A percentile compares a stretch with the other conserved stretches of the same genome.
Evolutionary conservation across 1,284 basidiomycete species (phyloP).

Genomic region (Chondrostereum purpureum): DNA sequence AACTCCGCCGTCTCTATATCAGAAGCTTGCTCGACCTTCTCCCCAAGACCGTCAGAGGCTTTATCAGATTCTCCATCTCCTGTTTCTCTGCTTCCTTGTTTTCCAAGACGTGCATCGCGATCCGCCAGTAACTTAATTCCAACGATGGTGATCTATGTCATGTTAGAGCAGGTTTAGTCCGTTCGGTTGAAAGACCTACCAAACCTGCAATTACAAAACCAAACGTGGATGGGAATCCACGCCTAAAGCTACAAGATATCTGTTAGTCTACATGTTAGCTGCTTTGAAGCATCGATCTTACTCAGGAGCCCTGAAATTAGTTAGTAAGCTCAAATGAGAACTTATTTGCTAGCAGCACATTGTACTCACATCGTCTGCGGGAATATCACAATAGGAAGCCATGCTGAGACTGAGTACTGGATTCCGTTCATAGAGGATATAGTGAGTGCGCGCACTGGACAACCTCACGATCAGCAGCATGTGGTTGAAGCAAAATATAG

Average conservation of each 20-base stretch:
- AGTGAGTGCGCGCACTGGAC: conserved; percentile 3
- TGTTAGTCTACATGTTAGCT: too few species aligned
- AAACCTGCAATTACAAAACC: conserved; percentile 20
- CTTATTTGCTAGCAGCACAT: background rate
- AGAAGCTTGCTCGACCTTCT: background rate
- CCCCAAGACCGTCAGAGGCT: background rate
- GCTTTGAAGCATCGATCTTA: too few species aligned
- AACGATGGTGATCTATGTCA: conserved; percentile 12
- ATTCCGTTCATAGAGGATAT: conserved; percentile 16
- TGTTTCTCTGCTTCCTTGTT: background rate
- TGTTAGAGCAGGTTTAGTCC: background rate
- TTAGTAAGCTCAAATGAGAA: background rate
- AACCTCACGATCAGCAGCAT: background rate
- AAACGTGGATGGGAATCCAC: conserved; percentile 19
- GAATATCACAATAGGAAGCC: conserved; percentile 21
- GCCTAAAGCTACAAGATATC: conserved; percentile 9
- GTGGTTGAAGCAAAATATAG: background rate
- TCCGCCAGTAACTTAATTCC: conserved; percentile 19
- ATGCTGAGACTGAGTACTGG: conserved; percentile 19
- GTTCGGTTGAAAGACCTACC: conserved; percentile 6
- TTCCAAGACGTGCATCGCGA: conserved; percentile 9
- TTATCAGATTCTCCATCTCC: background rate
- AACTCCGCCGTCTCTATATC: background rate
- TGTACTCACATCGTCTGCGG: conserved; percentile 16
- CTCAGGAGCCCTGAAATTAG: conserved; percentile 10